Evolutionary conservation across 2,329 filamentous ascomycete genomes (phyloP).

Genomic region (Alternaria brassicae): DNA sequence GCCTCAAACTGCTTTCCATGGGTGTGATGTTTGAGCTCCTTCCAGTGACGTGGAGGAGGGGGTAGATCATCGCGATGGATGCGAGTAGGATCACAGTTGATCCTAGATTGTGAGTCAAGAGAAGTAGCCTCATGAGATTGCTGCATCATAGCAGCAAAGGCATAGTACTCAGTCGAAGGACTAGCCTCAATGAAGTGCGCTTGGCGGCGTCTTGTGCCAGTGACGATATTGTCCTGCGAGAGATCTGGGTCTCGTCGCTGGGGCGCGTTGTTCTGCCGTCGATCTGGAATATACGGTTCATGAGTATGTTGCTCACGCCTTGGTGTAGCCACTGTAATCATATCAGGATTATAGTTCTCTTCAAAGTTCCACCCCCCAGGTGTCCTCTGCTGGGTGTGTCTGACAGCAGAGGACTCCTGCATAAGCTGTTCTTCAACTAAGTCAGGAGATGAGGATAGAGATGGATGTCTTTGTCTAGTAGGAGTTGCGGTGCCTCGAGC

Average conservation of each 20-base stretch:
- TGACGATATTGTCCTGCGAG: constrained; percentile 2
- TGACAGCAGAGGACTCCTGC: not conserved
- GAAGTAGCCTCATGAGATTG: constrained; percentile 1
- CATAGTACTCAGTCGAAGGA: constrained; percentile 3
- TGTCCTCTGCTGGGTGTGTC: not conserved
- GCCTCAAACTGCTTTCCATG: constrained; percentile 2
- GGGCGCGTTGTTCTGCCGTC: not conserved
- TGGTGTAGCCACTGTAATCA: too few relatives aligned
- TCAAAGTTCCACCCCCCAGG: not conserved
- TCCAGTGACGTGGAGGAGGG: constrained; percentile 4
- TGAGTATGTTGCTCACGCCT: too few relatives aligned
- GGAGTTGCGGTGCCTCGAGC: too few relatives aligned
- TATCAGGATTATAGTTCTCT: not conserved
- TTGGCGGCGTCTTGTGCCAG: constrained; percentile 1
- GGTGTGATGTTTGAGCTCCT: not conserved
- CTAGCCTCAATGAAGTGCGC: not conserved
- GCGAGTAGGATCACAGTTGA: not conserved
- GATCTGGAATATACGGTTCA: not conserved
- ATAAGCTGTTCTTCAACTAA: not conserved
- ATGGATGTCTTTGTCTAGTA: too few relatives aligned
- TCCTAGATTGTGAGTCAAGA: constrained; percentile 1
- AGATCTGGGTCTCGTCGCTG: constrained; percentile 1
- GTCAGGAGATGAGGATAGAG: not conserved
- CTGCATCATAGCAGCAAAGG: constrained; percentile 3
- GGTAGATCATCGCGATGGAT: constrained; percentile 3